Conservation (phyloP, 2,329 filamentous ascomycete species). For the Alternaria viburni region DNA sequence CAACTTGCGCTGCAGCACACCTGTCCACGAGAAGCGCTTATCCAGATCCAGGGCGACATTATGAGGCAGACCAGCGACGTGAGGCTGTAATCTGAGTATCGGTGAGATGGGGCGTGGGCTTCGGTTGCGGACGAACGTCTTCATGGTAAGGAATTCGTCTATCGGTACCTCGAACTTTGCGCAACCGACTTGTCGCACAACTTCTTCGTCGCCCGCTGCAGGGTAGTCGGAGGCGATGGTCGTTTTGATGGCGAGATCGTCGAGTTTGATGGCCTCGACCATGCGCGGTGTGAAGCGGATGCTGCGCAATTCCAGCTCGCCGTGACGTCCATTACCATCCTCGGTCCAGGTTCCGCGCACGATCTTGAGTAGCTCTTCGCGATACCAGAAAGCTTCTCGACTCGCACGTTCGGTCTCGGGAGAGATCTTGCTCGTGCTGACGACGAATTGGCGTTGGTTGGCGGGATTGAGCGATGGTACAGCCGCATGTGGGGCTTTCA, state of each 20-base stretch:
- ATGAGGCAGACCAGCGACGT: constrained; percentile 73
- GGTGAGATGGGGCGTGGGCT: constrained; percentile 71
- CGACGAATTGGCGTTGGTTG: constrained; percentile 89
- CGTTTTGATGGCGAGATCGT: constrained; percentile 73
- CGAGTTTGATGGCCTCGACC: constrained; percentile 81
- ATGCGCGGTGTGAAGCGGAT: constrained; percentile 77
- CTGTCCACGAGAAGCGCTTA: constrained; percentile 83
- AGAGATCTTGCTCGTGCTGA: constrained; percentile 78
- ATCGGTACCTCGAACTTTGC: constrained; percentile 56
- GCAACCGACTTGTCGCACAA: constrained; percentile 49
- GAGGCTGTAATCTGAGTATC: constrained; percentile 77
- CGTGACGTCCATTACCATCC: constrained; percentile 60
- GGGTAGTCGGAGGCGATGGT: constrained; percentile 32
- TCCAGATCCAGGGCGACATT: constrained; percentile 80
- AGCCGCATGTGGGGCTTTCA: constrained; percentile 76
- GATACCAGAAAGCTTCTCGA: constrained; percentile 90
- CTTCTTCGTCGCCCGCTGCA: constrained; percentile 8
- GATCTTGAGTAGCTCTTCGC: constrained; percentile 76
- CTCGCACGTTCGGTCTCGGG: constrained; percentile 79
- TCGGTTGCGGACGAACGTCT: constrained; percentile 76
- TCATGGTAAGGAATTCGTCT: constrained; percentile 73
- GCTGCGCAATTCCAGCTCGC: constrained; percentile 76
- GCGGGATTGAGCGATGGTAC: constrained; percentile 82
- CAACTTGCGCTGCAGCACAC: constrained; percentile 77
- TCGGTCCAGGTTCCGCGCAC: constrained; percentile 76